A percentile compares a stretch with the other conserved stretches of the same genome.
Evolutionary conservation across 2,329 filamentous ascomycete genomes (phyloP).

Genomic region (Keithomyces neogunnii): DNA sequence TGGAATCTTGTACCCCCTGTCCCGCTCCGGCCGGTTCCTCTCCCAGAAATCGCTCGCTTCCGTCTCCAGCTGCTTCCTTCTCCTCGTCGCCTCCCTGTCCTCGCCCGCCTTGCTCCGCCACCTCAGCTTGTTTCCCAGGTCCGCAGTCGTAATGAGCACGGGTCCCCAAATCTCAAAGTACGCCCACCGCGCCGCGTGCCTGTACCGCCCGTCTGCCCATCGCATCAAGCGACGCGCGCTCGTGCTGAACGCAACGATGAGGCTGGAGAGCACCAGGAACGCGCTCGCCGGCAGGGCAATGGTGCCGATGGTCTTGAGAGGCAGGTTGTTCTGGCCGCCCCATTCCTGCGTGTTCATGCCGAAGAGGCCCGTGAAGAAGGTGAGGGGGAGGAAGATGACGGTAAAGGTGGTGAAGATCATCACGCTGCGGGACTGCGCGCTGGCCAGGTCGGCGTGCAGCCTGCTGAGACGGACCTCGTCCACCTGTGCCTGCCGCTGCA

Average conservation of each 20-base stretch:
- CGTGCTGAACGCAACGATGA: conserved; percentile 48
- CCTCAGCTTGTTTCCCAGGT: conserved; percentile 9
- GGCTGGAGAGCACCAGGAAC: conserved; percentile 38
- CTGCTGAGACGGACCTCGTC: conserved; percentile 56
- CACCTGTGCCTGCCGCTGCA: conserved; percentile 57
- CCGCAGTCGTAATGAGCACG: conserved; percentile 4
- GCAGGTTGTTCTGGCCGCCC: conserved; percentile 39
- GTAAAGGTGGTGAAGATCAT: conserved; percentile 60
- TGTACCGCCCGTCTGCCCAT: conserved; percentile 12
- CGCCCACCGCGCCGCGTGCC: conserved; percentile 10
- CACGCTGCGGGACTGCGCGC: conserved; percentile 52
- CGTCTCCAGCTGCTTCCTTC: conserved; percentile 17
- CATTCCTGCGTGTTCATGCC: conserved; percentile 58
- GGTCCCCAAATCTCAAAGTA: conserved; percentile 17
- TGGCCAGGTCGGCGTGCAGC: conserved; percentile 53
- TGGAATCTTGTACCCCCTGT: conserved; percentile 29
- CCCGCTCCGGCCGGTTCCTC: conserved; percentile 28
- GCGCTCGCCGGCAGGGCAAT: conserved; percentile 40
- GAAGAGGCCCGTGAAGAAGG: conserved; percentile 57
- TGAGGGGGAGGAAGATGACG: conserved; percentile 55
- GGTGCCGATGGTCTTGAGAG: conserved; percentile 35
- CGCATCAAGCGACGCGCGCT: conserved; percentile 27
- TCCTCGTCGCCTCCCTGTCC: conserved; percentile 9
- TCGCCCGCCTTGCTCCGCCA: conserved; percentile 9
- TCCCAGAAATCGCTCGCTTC: conserved; percentile 35